Evolutionary conservation across 1,139 yeast genomes (phyloP), one percentile per base, ranked within the genome.

Genomic region (Candida sojae): DNA sequence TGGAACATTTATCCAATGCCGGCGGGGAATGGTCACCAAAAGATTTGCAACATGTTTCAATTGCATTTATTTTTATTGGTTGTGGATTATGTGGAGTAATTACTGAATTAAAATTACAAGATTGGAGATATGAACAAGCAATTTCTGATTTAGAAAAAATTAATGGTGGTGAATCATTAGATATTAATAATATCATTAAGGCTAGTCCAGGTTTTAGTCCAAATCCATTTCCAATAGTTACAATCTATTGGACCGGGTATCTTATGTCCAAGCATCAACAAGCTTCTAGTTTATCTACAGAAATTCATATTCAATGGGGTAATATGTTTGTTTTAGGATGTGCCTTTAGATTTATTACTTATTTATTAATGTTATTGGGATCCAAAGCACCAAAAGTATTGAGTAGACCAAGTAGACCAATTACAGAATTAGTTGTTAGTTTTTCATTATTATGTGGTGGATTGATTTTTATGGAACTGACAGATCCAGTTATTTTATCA

Each of bases 191-290:
- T 17, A 31, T 49, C 33, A 25, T 53, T 10, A 73, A 73, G 51
- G 86, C 84, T 6, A 64, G 84, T 1, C 91, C 92, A 1, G 95
- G 95, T 0, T 87, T 73, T 61, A 83, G 90, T 3, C 91, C 92
- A 44, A 93, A 93, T 63, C 97, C 97, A 21, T 89, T 93, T 80
- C 98, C 99, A 1, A 82, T 90, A 1, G 79, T 93, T 55, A 90
- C 96, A 9, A 88, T 93, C 36, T 93, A 88, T 68, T 93, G 97
- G 96, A 93, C 98, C 0, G 99, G 99, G 26, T 77, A 86, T n/a
- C 75, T 93, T 53, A 93, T 93, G 99, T 90, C 97, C 2, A 89
- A 86, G 66, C 99, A 93, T 67, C 84, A 83, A 43, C 99, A 93
- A 68, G 89, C 92, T 3, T 84, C 93, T 0, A 73, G 66, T 43